Conservation (phyloP, 257 asterid species). For the Przewalskia tangutica region DNA sequence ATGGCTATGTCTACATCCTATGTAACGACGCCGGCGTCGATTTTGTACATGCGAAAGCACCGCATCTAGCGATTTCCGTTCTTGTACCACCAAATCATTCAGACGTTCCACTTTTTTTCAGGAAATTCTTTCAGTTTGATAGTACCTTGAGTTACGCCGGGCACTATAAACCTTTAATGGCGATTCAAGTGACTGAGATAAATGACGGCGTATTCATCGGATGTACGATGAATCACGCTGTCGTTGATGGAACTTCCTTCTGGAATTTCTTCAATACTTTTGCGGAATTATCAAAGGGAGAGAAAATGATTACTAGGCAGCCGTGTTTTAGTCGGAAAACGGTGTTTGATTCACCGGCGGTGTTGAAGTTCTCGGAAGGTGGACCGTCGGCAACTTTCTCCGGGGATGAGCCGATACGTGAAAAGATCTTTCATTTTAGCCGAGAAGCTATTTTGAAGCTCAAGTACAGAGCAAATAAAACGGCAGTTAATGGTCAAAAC, state of each 20-base stretch:
- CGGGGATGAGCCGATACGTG: conserved; percentile 64
- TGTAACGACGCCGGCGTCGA: conserved; percentile 68
- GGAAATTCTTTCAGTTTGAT: conserved; percentile 62
- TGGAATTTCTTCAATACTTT: conserved; percentile 92
- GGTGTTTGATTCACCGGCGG: conserved; percentile 56
- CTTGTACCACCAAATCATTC: conserved; percentile 23
- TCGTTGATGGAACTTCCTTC: conserved; percentile 89
- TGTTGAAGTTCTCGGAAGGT: conserved; percentile 47
- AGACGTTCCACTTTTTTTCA: conserved; percentile 49
- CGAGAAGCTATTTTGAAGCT: conserved; percentile 56
- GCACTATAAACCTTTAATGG: conserved; percentile 49
- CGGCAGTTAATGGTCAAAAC: not conserved
- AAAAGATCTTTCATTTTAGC: conserved; percentile 67
- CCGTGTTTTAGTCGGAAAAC: conserved; percentile 60
- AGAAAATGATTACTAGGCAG: conserved; percentile 26
- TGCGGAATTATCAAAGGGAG: conserved; percentile 61
- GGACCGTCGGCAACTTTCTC: conserved; percentile 83
- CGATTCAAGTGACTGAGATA: conserved; percentile 75
- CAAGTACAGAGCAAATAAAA: conserved; percentile 48
- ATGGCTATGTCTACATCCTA: conserved; percentile 52
- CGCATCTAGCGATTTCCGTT: conserved; percentile 19
- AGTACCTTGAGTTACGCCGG: conserved; percentile 72
- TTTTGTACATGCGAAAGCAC: conserved; percentile 61
- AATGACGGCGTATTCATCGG: conserved; percentile 64
- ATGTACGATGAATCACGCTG: conserved; percentile 74